phyloP scores from a whole-genome alignment of 805 yeast species.

The Metschnikowia noctiluminum region DNA sequence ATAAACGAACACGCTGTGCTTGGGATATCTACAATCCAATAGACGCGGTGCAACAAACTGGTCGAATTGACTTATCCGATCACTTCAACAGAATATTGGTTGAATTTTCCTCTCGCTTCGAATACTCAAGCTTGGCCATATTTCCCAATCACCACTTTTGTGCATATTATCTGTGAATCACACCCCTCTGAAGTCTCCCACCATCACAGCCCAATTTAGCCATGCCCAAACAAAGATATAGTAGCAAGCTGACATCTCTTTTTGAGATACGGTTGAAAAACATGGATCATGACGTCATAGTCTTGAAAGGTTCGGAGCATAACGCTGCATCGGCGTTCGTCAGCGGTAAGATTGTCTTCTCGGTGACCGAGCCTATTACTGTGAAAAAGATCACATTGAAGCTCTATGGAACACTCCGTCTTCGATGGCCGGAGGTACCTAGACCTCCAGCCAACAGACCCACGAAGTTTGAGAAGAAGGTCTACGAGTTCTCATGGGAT shows the following conservation, averaged over 20 bases:
- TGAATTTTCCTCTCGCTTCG: too few relatives aligned
- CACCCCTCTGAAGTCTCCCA: too few relatives aligned
- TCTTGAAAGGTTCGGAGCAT: slow-evolving; percentile 72
- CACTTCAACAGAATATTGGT: too few relatives aligned
- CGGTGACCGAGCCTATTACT: slow-evolving; percentile 70
- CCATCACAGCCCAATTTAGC: neutral
- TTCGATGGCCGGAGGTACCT: slow-evolving; percentile 55
- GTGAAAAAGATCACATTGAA: slow-evolving; percentile 63
- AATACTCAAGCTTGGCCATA: too few relatives aligned
- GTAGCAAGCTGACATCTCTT: slow-evolving; percentile 29
- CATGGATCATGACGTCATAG: slow-evolving; percentile 71
- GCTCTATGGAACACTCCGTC: slow-evolving; percentile 61
- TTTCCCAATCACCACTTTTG: too few relatives aligned
- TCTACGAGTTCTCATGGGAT: slow-evolving; percentile 82
- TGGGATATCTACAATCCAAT: too few relatives aligned
- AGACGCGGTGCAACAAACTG: too few relatives aligned
- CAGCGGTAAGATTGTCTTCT: slow-evolving; percentile 73
- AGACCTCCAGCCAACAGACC: slow-evolving; percentile 44
- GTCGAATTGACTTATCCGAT: too few relatives aligned
- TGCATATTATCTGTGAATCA: too few relatives aligned
- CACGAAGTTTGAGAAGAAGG: slow-evolving; percentile 50
- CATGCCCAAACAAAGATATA: slow-evolving; percentile 21
- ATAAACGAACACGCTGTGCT: too few relatives aligned
- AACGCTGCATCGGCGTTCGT: slow-evolving; percentile 77
- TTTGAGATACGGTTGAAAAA: slow-evolving; percentile 58